A percentile compares a stretch with the other conserved stretches of the same genome.
phyloP scores from a whole-genome alignment of 2,329 filamentous ascomycete genomes.

The Monilinia vaccinii-corymbosi region DNA sequence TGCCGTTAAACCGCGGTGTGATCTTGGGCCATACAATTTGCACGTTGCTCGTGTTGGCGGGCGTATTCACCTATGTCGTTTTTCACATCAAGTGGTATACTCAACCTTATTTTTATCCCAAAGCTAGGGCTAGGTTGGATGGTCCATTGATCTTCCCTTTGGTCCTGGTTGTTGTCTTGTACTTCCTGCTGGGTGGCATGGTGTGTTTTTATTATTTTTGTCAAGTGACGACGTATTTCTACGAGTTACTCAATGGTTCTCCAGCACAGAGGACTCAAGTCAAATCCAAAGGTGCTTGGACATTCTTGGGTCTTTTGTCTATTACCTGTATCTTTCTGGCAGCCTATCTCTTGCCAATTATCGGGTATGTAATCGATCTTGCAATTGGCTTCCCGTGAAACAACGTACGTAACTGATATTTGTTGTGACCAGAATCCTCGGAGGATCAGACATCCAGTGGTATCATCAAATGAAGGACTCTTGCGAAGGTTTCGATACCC shows the following conservation, averaged over 20 bases:
- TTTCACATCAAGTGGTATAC: constrained; percentile 8
- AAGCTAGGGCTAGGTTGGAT: background rate
- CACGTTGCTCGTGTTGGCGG: background rate
- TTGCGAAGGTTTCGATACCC: constrained; percentile 15
- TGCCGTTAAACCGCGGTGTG: background rate
- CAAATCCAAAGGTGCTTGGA: too few species aligned
- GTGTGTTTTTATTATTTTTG: background rate
- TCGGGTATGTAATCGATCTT: constrained; percentile 8
- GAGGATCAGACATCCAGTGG: constrained; percentile 12
- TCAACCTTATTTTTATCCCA: constrained; percentile 11
- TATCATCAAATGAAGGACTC: constrained; percentile 18
- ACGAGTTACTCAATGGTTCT: background rate
- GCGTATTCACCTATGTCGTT: background rate
- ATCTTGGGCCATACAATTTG: background rate
- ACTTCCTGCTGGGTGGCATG: background rate
- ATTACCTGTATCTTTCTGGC: background rate
- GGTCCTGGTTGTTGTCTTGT: background rate
- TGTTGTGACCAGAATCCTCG: background rate
- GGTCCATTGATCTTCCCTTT: background rate
- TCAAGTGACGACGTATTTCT: background rate
- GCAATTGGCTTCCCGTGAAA: too few species aligned
- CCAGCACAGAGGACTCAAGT: background rate
- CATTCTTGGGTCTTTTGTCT: background rate
- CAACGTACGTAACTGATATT: background rate
- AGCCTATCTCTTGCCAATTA: background rate